These are phyloP conservation scores for Albatrellus sp. DNA, from an alignment of 1,284 basidiomycete genomes.

Conservation along the genomic window DNA sequence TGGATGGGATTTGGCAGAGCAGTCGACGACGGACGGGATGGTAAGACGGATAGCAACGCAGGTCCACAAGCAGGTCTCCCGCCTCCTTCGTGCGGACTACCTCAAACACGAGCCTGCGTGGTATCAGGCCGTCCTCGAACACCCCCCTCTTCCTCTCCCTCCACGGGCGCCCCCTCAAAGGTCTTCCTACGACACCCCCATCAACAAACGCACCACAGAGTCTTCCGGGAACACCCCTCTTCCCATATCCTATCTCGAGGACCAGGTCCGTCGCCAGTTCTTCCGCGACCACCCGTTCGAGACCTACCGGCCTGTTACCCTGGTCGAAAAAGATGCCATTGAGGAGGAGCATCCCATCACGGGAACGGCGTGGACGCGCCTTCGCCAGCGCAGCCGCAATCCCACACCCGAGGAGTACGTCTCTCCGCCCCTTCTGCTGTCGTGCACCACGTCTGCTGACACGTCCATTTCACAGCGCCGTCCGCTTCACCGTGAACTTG, in stretches of 20 bases:
- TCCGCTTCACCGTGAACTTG: constrained; percentile 74
- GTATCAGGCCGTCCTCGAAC: constrained; percentile 76
- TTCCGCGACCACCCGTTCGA: constrained; percentile 96
- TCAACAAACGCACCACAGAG: constrained; percentile 18
- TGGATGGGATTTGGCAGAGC: neutral
- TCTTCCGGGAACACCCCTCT: constrained; percentile 38
- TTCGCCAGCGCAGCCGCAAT: constrained; percentile 73
- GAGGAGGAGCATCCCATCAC: constrained; percentile 42
- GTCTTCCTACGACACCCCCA: constrained; percentile 33
- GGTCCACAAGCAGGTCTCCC: constrained; percentile 81
- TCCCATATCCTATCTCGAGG: constrained; percentile 74
- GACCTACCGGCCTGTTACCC: constrained; percentile 68
- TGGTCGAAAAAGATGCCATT: constrained; percentile 62
- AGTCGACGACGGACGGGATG: constrained; percentile 30
- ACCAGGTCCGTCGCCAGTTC: constrained; percentile 82
- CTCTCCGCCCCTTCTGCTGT: neutral
- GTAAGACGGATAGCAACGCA: constrained; percentile 77
- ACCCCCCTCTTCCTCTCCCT: constrained; percentile 81
- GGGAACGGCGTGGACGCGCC: constrained; percentile 59
- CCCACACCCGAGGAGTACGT: constrained; percentile 87
- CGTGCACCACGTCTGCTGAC: constrained; percentile 4
- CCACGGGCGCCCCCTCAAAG: constrained; percentile 56
- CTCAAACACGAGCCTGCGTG: constrained; percentile 69
- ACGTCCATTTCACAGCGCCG: constrained; percentile 39
- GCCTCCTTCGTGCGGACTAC: constrained; percentile 65